phyloP scores from a whole-genome alignment of 306 rosid genomes.

The Medicago arabica region DNA sequence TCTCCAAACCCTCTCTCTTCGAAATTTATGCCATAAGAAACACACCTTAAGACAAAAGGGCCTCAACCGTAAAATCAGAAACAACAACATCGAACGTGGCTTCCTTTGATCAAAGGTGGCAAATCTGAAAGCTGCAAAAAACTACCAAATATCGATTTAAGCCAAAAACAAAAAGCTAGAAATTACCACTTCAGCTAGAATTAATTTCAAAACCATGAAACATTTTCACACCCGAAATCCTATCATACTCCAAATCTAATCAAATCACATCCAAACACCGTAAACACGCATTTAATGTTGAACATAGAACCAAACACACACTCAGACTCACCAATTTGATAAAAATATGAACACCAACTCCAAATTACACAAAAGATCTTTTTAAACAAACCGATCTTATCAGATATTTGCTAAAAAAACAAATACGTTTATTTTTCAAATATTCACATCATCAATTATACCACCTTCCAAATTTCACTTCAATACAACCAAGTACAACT shows the following conservation, averaged over 20 bases:
- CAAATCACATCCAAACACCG: neutral
- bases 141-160: neutral
- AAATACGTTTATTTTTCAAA: no score
- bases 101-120: neutral
- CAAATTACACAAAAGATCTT: neutral
- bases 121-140: no score
- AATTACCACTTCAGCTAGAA: neutral
- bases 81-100: neutral
- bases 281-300: no score
- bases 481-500: neutral
- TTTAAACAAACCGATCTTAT: neutral
- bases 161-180: no score
- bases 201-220: no score
- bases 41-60: neutral
- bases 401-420: no score
- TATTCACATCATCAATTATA: no score
- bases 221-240: neutral
- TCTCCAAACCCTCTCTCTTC: neutral
- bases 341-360: no score
- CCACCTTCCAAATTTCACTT: no score
- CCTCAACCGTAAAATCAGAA: neutral
- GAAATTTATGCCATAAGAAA: neutral
- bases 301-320: no score
- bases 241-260: neutral
- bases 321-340: no score